Conservation (phyloP, 1,284 basidiomycete genomes). For the Cryptococcus floricola region DNA sequence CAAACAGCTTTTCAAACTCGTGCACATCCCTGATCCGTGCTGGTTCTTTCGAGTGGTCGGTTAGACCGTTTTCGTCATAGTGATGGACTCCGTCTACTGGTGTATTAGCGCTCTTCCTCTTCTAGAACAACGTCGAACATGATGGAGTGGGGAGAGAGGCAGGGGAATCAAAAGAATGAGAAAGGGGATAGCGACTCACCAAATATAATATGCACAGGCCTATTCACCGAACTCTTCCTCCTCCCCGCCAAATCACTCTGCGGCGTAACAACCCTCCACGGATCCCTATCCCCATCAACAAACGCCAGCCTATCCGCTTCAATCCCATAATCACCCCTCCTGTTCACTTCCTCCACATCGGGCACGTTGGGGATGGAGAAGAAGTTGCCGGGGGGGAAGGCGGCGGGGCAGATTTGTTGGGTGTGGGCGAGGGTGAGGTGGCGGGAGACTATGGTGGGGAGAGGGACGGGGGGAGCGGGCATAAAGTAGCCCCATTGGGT, state of each 20-base stretch:
- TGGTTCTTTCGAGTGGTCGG: conserved; percentile 65
- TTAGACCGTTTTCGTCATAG: conserved; percentile 78
- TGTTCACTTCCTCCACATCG: conserved; percentile 74
- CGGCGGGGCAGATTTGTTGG: conserved; percentile 75
- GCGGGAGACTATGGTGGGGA: conserved; percentile 10
- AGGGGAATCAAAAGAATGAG: too few relatives aligned
- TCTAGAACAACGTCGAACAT: too few relatives aligned
- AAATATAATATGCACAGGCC: conserved; percentile 86
- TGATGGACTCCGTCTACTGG: conserved; percentile 75
- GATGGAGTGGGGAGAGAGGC: too few relatives aligned
- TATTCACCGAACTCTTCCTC: conserved; percentile 65
- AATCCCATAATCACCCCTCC: conserved; percentile 69
- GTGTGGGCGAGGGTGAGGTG: conserved; percentile 74
- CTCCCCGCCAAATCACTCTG: conserved; percentile 71
- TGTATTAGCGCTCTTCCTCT: conserved; percentile 6
- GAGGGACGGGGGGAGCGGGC: conserved; percentile 31
- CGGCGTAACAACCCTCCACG: conserved; percentile 82
- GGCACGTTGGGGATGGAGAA: conserved; percentile 68
- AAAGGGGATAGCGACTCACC: conserved; percentile 52
- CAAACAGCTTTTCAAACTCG: conserved; percentile 72
- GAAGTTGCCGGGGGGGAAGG: conserved; percentile 73
- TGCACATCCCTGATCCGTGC: conserved; percentile 76
- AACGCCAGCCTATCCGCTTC: conserved; percentile 74
- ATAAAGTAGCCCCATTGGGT: conserved; percentile 91
- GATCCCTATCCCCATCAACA: conserved; percentile 60